A percentile compares a stretch with the other conserved stretches of the same genome.
Conservation (phyloP, 208 protist species). For the Endotrypanum monterogeii region DNA sequence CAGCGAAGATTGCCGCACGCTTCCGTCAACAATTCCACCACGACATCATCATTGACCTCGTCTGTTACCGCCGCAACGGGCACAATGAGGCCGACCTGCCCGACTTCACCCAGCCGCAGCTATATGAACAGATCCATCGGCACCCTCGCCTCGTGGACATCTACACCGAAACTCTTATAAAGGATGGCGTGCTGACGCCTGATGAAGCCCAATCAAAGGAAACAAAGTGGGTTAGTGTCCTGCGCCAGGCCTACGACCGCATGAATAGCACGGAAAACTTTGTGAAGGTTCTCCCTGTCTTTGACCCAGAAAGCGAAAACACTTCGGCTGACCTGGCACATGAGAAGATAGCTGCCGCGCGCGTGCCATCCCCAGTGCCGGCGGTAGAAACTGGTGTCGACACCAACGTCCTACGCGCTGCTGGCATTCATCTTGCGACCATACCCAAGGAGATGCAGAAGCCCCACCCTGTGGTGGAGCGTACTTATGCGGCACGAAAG, state of each 20-base stretch:
- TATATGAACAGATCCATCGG: constrained; percentile 94
- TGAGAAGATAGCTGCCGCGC: constrained; percentile 37
- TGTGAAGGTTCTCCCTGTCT: constrained; percentile 70
- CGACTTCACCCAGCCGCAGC: constrained; percentile 96
- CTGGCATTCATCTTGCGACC: constrained; percentile 84
- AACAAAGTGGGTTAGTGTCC: constrained; percentile 65
- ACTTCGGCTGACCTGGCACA: constrained; percentile 51
- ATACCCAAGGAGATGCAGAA: constrained; percentile 89
- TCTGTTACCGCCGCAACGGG: constrained; percentile 97
- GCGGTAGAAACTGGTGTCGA: constrained; percentile 78
- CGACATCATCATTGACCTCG: constrained; percentile 97
- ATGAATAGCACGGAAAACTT: constrained; percentile 84
- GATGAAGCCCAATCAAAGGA: constrained; percentile 69
- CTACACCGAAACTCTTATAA: constrained; percentile 87
- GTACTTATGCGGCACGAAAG: constrained; percentile 85
- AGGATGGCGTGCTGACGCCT: constrained; percentile 75
- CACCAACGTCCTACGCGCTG: constrained; percentile 50
- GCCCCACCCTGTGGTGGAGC: constrained; percentile 87
- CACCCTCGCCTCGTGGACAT: constrained; percentile 88
- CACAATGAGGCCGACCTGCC: constrained; percentile 98
- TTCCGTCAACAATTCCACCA: constrained; percentile 94
- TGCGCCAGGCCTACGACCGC: constrained; percentile 84
- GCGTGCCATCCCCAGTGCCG: constrained; percentile 33
- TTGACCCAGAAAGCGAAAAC: constrained; percentile 81
- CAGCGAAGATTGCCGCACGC: constrained; percentile 85